A percentile compares a stretch with the other conserved stretches of the same genome.
Conservation (phyloP, 2,329 filamentous ascomycete genomes). For the Sclerotinia minor region DNA sequence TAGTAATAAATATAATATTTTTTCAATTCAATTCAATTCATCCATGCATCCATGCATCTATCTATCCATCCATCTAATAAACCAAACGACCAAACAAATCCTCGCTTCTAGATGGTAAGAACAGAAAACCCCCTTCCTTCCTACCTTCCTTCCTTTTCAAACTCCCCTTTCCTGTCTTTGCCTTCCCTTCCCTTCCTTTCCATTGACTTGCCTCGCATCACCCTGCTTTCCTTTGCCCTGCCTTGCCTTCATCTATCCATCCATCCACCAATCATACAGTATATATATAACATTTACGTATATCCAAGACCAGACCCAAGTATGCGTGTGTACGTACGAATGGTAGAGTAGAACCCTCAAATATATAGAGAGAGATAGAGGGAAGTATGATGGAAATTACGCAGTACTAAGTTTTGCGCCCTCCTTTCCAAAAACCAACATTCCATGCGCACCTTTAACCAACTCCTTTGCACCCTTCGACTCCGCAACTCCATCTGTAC, state of each 20-base stretch:
- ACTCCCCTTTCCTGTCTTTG: conserved; percentile 18
- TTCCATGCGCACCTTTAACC: conserved; percentile 49
- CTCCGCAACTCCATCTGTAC: conserved; percentile 38
- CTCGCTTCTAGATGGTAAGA: conserved; percentile 1
- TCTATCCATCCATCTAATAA: background rate
- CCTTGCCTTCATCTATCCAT: background rate
- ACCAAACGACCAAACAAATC: conserved; percentile 3
- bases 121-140: conserved; percentile 2
- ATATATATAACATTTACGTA: conserved; percentile 1
- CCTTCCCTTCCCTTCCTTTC: background rate
- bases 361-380: too few species aligned
- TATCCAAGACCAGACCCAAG: conserved; percentile 9
- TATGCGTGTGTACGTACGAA: conserved; percentile 38
- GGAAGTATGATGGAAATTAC: conserved; percentile 1
- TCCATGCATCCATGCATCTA: background rate
- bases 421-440: conserved; percentile 51
- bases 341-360: conserved; percentile 3
- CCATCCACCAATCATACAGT: conserved; percentile 1
- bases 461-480: conserved; percentile 26
- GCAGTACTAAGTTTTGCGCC: conserved; percentile 43
- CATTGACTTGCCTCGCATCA: too few species aligned
- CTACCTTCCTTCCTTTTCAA: background rate
- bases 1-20: too few species aligned
- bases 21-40: background rate
- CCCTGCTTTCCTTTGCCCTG: too few species aligned